These are phyloP conservation scores for Suhomyces kunorum DNA, from an alignment of 1,139 yeast genomes.

Conservation along the genomic window DNA sequence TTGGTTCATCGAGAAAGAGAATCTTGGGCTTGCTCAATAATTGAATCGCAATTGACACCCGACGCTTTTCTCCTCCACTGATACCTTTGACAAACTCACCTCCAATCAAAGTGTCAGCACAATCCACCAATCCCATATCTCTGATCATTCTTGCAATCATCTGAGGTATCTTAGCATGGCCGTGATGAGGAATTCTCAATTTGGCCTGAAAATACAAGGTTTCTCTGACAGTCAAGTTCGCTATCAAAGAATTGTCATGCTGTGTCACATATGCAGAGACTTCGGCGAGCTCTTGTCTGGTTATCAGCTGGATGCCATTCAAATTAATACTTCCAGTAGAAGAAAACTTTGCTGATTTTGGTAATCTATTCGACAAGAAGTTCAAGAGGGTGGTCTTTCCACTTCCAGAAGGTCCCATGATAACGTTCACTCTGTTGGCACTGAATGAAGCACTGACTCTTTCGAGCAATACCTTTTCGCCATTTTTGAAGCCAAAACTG, in stretches of 20 bases:
- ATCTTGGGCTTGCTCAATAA: conserved; percentile 27
- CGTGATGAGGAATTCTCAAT: conserved; percentile 23
- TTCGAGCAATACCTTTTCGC: conserved; percentile 17
- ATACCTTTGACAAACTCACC: conserved; percentile 24
- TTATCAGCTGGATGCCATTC: conserved; percentile 18
- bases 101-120: conserved; percentile 30
- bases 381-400: conserved; percentile 30
- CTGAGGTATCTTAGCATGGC: conserved; percentile 20
- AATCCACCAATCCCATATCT: conserved; percentile 25
- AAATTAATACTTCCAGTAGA: conserved; percentile 19
- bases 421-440: conserved; percentile 24
- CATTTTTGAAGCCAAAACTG: conserved; percentile 4
- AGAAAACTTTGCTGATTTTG: conserved; percentile 15
- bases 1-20: conserved; percentile 30
- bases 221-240: conserved; percentile 28
- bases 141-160: conserved; percentile 21
- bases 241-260: conserved; percentile 26
- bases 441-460: conserved; percentile 21
- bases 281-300: conserved; percentile 18
- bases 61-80: conserved; percentile 30
- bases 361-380: conserved; percentile 21
- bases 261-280: conserved; percentile 28
- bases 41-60: conserved; percentile 30
- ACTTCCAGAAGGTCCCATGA: conserved; percentile 33
- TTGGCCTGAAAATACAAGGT: conserved; percentile 28